Conservation (phyloP, 176 grass and related monocot genomes). For the Tillandsia leiboldiana region DNA sequence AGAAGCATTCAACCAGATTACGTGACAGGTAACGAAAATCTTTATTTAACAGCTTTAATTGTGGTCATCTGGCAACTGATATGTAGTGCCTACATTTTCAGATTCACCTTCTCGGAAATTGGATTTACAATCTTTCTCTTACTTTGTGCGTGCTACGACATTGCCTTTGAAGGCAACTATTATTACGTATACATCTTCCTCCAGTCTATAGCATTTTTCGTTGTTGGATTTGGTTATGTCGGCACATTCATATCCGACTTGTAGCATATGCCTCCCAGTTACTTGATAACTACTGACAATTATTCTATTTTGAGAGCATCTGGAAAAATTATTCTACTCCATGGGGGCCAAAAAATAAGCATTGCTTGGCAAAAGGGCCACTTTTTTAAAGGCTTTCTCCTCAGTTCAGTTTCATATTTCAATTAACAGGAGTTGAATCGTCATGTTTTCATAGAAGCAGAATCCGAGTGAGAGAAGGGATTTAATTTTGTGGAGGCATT, state of each 20-base stretch:
- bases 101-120: conserved; percentile 57
- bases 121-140: conserved; percentile 53
- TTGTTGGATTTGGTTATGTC: conserved; percentile 68
- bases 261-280: conserved; percentile 17
- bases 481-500: background rate
- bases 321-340: background rate
- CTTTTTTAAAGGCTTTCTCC: background rate
- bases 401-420: background rate
- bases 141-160: conserved; percentile 57
- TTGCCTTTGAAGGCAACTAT: conserved; percentile 40
- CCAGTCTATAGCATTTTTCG: conserved; percentile 75
- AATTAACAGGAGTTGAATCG: background rate
- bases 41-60: background rate
- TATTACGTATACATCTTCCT: conserved; percentile 83
- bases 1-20: conserved; percentile 42
- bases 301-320: conserved; percentile 1
- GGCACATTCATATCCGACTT: conserved; percentile 42
- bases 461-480: background rate
- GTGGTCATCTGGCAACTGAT: background rate
- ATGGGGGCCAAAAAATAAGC: background rate
- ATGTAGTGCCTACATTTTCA: conserved; percentile 19
- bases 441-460: background rate
- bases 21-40: conserved; percentile 46
- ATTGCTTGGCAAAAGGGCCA: background rate
- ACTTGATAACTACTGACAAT: background rate